Conservation (phyloP, 2,329 filamentous ascomycete species). For the Apiospora phragmitis region DNA sequence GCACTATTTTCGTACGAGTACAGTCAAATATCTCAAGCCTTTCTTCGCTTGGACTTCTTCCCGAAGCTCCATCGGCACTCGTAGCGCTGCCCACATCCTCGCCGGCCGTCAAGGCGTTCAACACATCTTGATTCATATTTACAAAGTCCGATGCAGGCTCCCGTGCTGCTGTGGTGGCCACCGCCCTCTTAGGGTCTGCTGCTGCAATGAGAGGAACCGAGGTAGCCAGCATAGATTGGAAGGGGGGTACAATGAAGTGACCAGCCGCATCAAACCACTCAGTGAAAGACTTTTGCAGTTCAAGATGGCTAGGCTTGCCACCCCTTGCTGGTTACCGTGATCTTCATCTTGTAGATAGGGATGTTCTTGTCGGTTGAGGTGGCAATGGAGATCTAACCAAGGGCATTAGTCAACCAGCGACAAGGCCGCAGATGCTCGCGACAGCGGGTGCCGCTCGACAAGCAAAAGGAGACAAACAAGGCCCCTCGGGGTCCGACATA, state of each 20-base stretch:
- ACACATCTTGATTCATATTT: constrained; percentile 45
- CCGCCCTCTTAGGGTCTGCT: constrained; percentile 62
- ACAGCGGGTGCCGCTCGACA: neutral
- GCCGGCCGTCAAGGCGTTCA: constrained; percentile 42
- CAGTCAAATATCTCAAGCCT: constrained; percentile 22
- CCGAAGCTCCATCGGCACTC: constrained; percentile 17
- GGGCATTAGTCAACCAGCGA: constrained; percentile 38
- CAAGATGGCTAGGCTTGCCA: constrained; percentile 44
- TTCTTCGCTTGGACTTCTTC: constrained; percentile 36
- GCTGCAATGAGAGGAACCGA: constrained; percentile 65
- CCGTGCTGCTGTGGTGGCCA: constrained; percentile 23
- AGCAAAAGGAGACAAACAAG: neutral
- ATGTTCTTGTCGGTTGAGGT: constrained; percentile 76
- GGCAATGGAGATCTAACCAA: constrained; percentile 66
- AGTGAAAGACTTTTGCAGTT: constrained; percentile 66
- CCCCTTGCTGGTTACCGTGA: constrained; percentile 39
- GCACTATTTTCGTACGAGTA: neutral
- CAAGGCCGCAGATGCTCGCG: neutral
- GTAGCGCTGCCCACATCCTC: constrained; percentile 26
- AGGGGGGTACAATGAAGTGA: constrained; percentile 71
- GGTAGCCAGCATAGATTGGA: constrained; percentile 76
- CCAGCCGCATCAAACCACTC: constrained; percentile 76
- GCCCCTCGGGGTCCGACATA: constrained; percentile 14
- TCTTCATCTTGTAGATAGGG: constrained; percentile 74
- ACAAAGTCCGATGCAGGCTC: constrained; percentile 28